Evolutionary conservation across 306 rosid species (phyloP), one percentile per base, ranked within the genome.

Genomic region (Delonix regia): DNA sequence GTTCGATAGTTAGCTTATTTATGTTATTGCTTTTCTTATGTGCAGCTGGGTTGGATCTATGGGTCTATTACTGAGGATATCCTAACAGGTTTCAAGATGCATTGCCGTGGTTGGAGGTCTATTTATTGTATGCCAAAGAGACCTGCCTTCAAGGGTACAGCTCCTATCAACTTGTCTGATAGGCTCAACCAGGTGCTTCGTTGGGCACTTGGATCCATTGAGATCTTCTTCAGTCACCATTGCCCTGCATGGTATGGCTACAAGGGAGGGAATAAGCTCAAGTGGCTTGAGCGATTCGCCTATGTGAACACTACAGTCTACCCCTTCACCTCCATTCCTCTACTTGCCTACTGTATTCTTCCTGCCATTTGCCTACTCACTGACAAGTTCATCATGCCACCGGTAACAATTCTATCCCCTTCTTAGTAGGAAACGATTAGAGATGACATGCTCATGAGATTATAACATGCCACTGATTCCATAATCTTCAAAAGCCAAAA

Each of bases 51-150:
- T 64, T 94, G 98, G 98, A 94, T 92, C 60, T 94, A 94, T 44
- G 98, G 98, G 28, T 94, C 98, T 13, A 90, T 92, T 86, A 92
- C 98, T 80, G 98, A 92, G 82, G 98, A 94, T 85, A 94, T 94
- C 75, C 87, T 94, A 44, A 92, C 98, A 47, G 98, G 97, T 56
- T 94, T 94, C 74, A 94, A 94, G 87, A 94, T 94, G 98, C 98
- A 94, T 85, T 94, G 98, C 87, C 98, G 97, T 52, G 98, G 98
- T 71, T 94, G 98, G 98, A 92, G 97, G 75, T 92, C 98, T 24
- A 92, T 94, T 71, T 94, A 94, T 84, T 94, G 98, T 67, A 88
- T 89, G 92, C 97, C 98, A 56, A 88, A 84, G 81, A 84, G 88
- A 75, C 76, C 92, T 14, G 98, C 98, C 74, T 94, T 94, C 82